Conservation (phyloP, 1,139 yeast species). For the Geotrichum cucujoidarum region DNA sequence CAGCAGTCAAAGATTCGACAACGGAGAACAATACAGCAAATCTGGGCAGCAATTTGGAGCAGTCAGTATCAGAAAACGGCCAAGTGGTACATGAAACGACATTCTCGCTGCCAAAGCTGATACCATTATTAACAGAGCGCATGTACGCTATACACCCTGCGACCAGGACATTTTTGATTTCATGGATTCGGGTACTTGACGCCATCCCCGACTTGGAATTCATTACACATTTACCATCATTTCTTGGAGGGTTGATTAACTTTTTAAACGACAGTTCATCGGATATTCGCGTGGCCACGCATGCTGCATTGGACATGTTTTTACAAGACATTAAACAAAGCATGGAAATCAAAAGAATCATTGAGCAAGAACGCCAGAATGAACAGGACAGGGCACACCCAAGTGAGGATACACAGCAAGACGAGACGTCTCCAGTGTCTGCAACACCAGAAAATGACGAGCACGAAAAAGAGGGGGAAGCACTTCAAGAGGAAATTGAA, state of each 20-base stretch:
- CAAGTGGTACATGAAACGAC: constrained; percentile 47
- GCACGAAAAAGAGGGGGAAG: not conserved
- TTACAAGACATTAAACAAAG: constrained; percentile 76
- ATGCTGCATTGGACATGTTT: constrained; percentile 66
- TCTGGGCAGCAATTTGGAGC: constrained; percentile 17
- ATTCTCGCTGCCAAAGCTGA: constrained; percentile 78
- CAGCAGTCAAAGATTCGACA: constrained; percentile 54
- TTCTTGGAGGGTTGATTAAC: constrained; percentile 76
- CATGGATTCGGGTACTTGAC: constrained; percentile 87
- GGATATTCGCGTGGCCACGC: constrained; percentile 84
- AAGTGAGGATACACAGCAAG: not conserved
- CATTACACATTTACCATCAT: constrained; percentile 80
- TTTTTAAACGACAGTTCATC: constrained; percentile 79
- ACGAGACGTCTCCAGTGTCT: not conserved
- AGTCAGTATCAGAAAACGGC: constrained; percentile 24
- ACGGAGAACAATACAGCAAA: constrained; percentile 23
- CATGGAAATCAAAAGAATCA: constrained; percentile 54
- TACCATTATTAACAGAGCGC: constrained; percentile 83
- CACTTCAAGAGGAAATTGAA: not conserved
- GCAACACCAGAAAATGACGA: constrained; percentile 1
- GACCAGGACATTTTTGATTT: constrained; percentile 82
- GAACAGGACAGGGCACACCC: too few species aligned
- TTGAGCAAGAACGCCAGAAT: constrained; percentile 13
- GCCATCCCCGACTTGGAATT: constrained; percentile 90
- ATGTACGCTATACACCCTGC: constrained; percentile 90